A percentile compares a stretch with the other conserved stretches of the same genome.
Evolutionary conservation across 1,284 basidiomycete genomes (phyloP).

Genomic region (Jaminaea rosea): DNA sequence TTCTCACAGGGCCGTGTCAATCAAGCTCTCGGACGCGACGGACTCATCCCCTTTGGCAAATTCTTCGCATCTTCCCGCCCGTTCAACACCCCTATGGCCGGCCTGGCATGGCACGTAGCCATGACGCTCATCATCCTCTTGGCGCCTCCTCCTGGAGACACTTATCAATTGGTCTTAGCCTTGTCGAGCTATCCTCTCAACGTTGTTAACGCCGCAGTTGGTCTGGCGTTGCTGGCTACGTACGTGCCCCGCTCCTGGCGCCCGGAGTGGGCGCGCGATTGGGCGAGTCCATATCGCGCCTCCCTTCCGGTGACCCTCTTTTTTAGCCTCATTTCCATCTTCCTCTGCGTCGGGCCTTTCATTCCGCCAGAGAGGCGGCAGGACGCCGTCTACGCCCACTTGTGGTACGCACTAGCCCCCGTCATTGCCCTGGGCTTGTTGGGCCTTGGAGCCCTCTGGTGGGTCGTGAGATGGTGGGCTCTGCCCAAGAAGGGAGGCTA

Average conservation of each 20-base stretch:
- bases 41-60: slow-evolving; percentile 52
- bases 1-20: slow-evolving; percentile 52
- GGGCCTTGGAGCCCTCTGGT: slow-evolving; percentile 53
- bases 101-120: slow-evolving; percentile 48
- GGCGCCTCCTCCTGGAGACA: slow-evolving; percentile 54
- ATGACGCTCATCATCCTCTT: slow-evolving; percentile 55
- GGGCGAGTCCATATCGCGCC: slow-evolving; percentile 25
- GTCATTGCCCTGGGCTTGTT: slow-evolving; percentile 44
- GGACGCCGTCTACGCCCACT: slow-evolving; percentile 4
- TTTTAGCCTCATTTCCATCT: slow-evolving; percentile 54
- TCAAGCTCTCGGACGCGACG: slow-evolving; percentile 57
- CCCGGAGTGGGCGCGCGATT: slow-evolving; percentile 17
- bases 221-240: slow-evolving; percentile 53
- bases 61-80: slow-evolving; percentile 53
- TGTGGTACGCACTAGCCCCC: slow-evolving; percentile 19
- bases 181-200: slow-evolving; percentile 55
- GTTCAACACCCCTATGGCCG: slow-evolving; percentile 52
- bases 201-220: slow-evolving; percentile 53
- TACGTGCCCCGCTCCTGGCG: slow-evolving; percentile 18
- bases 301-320: slow-evolving; percentile 55
- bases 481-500: slow-evolving; percentile 55
- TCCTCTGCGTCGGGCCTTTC: slow-evolving; percentile 57
- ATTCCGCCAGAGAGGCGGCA: slow-evolving; percentile 53
- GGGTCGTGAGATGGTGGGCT: slow-evolving; percentile 55
- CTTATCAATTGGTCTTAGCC: slow-evolving; percentile 56